Percentiles rank a stretch among this genome's conserved stretches.
These are phyloP conservation scores for Rhizopogon salebrosus DNA, from an alignment of 768 basidiomycete species.

Conservation along the genomic window DNA sequence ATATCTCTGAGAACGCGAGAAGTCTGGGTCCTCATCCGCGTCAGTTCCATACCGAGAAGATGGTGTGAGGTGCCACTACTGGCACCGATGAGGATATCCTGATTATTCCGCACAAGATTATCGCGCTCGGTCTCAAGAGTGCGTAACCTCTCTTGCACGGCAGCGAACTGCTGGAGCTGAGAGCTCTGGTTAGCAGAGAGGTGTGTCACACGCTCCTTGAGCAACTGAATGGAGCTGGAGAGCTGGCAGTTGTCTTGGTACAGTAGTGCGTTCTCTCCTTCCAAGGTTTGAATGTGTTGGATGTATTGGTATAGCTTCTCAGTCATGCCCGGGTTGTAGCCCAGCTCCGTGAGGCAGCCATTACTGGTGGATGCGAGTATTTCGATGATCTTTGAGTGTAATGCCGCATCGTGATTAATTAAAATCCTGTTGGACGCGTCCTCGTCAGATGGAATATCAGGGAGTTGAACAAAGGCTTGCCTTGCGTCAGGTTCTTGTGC, in stretches of 20 bases:
- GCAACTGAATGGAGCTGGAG: conserved; percentile 20
- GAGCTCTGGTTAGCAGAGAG: conserved; percentile 11
- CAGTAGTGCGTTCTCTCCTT: conserved; percentile 27
- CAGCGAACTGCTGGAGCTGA: conserved; percentile 13
- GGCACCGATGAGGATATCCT: conserved; percentile 16
- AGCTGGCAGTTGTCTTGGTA: conserved; percentile 35
- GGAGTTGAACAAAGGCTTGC: not conserved
- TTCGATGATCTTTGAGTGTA: conserved; percentile 35
- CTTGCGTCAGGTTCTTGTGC: not conserved
- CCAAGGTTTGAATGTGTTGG: conserved; percentile 27
- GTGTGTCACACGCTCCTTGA: conserved; percentile 26
- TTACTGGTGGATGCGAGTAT: conserved; percentile 41
- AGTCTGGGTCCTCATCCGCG: not conserved
- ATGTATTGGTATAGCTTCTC: conserved; percentile 17
- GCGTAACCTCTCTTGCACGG: conserved; percentile 23
- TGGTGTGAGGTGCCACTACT: conserved; percentile 12
- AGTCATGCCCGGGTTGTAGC: conserved; percentile 38
- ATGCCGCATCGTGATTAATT: not conserved
- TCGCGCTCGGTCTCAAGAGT: conserved; percentile 14
- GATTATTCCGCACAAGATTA: conserved; percentile 17
- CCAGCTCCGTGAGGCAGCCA: conserved; percentile 42
- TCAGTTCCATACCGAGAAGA: conserved; percentile 14
- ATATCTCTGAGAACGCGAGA: conserved; percentile 15
- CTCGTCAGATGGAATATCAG: not conserved
- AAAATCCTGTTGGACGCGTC: not conserved